These are phyloP conservation scores for Sclerotinia spermophila DNA, from an alignment of 2,329 filamentous ascomycete species.

Conservation along the genomic window DNA sequence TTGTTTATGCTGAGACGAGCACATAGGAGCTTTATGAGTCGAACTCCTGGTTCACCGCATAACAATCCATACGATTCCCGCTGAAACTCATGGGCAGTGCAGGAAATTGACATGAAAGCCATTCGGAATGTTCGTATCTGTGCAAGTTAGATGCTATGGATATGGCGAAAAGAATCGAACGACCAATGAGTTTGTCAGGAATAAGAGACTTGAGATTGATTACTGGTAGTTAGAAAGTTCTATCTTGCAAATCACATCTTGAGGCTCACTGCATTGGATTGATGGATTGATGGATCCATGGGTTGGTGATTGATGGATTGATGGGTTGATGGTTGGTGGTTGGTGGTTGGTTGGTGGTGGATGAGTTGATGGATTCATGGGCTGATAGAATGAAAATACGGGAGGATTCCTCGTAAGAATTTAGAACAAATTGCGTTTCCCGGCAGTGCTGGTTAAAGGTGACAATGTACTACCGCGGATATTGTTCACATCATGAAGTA, in stretches of 20 bases:
- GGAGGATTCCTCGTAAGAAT: not conserved
- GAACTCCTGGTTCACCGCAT: not conserved
- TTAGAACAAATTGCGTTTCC: not conserved
- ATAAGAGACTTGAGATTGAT: not conserved
- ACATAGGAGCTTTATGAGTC: not conserved
- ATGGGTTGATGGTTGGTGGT: not conserved
- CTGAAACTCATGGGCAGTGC: not conserved
- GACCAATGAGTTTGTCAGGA: not conserved
- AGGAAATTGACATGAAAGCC: not conserved
- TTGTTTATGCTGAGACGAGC: not conserved
- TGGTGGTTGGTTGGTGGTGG: no score
- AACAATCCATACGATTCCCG: no score
- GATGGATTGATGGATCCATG: not conserved
- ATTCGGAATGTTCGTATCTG: no score
- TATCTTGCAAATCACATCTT: not conserved
- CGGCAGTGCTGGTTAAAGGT: not conserved
- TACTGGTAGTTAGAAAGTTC: not conserved
- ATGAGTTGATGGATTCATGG: not conserved
- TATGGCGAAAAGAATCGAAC: no score
- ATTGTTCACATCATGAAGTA: not conserved
- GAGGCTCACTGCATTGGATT: not conserved
- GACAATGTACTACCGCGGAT: not conserved
- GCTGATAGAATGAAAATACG: no score
- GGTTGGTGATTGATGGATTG: not conserved
- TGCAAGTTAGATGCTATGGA: not conserved